Evolutionary conservation across 192 early-diverging fungal genomes (phyloP).

Genomic region (Phlyctochytrium bullatum): DNA sequence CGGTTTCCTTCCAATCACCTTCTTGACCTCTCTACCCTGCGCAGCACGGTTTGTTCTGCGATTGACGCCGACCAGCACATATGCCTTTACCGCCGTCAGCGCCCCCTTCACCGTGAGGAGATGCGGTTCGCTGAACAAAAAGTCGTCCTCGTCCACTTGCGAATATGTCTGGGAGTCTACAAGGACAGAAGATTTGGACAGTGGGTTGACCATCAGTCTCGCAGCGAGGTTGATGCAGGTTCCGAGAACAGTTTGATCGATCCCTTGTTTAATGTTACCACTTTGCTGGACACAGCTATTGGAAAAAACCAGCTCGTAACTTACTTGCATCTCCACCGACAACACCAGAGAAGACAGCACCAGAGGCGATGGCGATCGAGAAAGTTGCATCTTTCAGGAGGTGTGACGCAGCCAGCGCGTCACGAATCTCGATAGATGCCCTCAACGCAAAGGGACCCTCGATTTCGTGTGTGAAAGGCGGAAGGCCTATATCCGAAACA

Average conservation of each 20-base stretch:
- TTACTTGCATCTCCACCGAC: neutral
- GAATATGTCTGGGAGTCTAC: neutral
- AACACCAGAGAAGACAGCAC: neutral
- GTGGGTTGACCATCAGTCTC: constrained; percentile 18
- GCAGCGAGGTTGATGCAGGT: constrained; percentile 28
- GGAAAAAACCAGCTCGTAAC: neutral
- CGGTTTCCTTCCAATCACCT: neutral
- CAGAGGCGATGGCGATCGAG: neutral
- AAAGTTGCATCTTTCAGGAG: neutral
- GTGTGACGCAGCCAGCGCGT: neutral
- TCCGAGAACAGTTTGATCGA: constrained; percentile 22
- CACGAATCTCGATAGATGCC: neutral
- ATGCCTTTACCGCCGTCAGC: neutral
- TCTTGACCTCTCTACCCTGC: neutral
- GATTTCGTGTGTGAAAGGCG: neutral
- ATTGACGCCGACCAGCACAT: neutral
- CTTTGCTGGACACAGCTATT: no score
- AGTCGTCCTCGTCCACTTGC: neutral
- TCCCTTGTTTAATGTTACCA: neutral
- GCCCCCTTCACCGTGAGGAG: neutral
- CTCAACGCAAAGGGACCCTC: neutral
- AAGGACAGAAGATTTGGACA: neutral
- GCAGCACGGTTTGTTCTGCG: neutral
- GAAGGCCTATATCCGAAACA: neutral
- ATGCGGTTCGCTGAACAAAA: neutral